Conservation (phyloP, 768 basidiomycete species). For the Collybiopsis luxurians region DNA sequence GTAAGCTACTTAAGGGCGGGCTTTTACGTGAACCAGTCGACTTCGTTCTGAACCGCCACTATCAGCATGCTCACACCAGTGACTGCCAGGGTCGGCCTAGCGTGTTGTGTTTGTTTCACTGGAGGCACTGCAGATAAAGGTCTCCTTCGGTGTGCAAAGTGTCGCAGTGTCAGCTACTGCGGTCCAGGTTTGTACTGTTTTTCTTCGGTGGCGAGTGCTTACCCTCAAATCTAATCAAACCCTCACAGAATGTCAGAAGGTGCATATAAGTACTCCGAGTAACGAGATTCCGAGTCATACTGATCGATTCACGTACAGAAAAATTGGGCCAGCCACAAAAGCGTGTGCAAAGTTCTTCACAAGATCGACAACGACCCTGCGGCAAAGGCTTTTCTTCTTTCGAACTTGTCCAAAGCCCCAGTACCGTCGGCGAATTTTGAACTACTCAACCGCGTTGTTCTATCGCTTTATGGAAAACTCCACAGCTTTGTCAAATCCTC, state of each 20-base stretch:
- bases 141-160: conserved; percentile 21
- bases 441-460: conserved; percentile 13
- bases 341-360: conserved; percentile 28
- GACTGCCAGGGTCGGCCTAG: neutral
- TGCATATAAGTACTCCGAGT: neutral
- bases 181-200: conserved; percentile 18
- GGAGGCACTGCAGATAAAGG: neutral
- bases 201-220: too few species aligned
- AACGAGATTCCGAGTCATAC: too few species aligned
- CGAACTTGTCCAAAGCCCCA: conserved; percentile 10
- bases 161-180: conserved; percentile 30
- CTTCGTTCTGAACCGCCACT: too few species aligned
- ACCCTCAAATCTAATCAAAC: neutral
- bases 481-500: conserved; percentile 8
- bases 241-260: conserved; percentile 29
- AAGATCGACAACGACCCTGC: conserved; percentile 18
- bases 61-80: too few species aligned
- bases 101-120: neutral
- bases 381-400: conserved; percentile 7
- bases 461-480: conserved; percentile 10
- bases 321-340: conserved; percentile 30
- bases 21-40: too few species aligned
- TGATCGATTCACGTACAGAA: conserved; percentile 12
- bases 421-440: conserved; percentile 11
- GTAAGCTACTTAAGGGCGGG: too few species aligned